These are phyloP conservation scores for Omphalotus guepiniiformis DNA, from an alignment of 768 basidiomycete species.

Conservation along the genomic window DNA sequence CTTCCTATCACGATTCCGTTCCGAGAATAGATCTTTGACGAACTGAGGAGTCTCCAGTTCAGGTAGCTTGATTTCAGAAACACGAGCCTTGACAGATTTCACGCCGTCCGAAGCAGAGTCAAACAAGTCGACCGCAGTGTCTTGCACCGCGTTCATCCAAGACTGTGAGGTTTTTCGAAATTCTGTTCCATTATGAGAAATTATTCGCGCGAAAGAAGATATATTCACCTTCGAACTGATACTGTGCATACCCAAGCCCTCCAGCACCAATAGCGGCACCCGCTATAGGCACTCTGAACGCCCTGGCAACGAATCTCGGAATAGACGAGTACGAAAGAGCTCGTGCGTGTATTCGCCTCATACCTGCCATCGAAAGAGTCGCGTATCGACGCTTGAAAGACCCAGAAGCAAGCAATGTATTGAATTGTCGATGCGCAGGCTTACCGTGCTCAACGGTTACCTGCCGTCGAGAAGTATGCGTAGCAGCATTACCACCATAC, in stretches of 20 bases:
- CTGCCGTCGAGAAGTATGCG: not conserved
- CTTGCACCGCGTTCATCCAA: conserved; percentile 64
- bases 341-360: conserved; percentile 69
- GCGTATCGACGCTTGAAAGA: conserved; percentile 48
- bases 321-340: conserved; percentile 84
- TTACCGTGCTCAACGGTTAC: conserved; percentile 19
- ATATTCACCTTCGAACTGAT: conserved; percentile 86
- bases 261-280: conserved; percentile 89
- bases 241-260: conserved; percentile 90
- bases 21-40: conserved; percentile 52
- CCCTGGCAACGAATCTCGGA: conserved; percentile 82
- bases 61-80: conserved; percentile 59
- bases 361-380: conserved; percentile 32
- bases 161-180: conserved; percentile 62
- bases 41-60: conserved; percentile 58
- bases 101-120: conserved; percentile 70
- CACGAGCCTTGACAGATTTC: conserved; percentile 51
- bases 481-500: not conserved
- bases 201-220: not conserved
- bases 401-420: conserved; percentile 52
- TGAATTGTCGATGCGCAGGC: conserved; percentile 54
- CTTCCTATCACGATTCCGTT: conserved; percentile 20
- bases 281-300: conserved; percentile 85
- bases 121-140: conserved; percentile 65
- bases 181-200: conserved; percentile 40